phyloP scores from a whole-genome alignment of 1,139 yeast genomes.

The Yamadazyma atlantica region DNA sequence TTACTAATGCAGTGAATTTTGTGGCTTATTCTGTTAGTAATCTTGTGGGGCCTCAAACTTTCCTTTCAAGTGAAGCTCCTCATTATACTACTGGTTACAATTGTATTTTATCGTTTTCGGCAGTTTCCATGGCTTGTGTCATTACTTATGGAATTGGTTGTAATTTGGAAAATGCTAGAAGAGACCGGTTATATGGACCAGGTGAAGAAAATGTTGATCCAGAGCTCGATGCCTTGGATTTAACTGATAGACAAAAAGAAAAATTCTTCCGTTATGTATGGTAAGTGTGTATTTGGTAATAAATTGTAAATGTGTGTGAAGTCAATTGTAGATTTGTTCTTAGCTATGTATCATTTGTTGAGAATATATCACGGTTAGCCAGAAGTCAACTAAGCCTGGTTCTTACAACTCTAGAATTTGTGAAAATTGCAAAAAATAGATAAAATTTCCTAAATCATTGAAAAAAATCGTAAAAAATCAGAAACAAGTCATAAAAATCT shows the following conservation, averaged over 20 bases:
- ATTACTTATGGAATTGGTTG: slow-evolving; percentile 15
- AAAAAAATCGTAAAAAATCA: not conserved
- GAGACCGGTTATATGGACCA: slow-evolving; percentile 18
- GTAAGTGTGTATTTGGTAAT: too few relatives aligned
- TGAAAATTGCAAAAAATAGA: slow-evolving; percentile 2
- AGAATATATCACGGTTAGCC: too few relatives aligned
- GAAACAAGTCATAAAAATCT: not conserved
- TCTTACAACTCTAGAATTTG: not conserved
- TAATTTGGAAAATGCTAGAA: slow-evolving; percentile 13
- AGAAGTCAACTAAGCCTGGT: too few relatives aligned
- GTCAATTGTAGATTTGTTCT: too few relatives aligned
- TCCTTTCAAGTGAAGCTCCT: slow-evolving; percentile 23
- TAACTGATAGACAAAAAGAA: slow-evolving; percentile 19
- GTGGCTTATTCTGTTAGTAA: slow-evolving; percentile 24
- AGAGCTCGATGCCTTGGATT: slow-evolving; percentile 15
- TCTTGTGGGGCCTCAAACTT: slow-evolving; percentile 27
- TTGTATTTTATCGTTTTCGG: slow-evolving; percentile 18
- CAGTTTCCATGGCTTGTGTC: slow-evolving; percentile 13
- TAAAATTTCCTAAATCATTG: too few relatives aligned
- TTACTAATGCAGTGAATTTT: slow-evolving; percentile 24
- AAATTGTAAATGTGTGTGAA: too few relatives aligned
- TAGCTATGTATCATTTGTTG: too few relatives aligned
- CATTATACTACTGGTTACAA: slow-evolving; percentile 24
- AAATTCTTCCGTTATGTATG: slow-evolving; percentile 19
- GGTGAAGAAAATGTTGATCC: slow-evolving; percentile 14